Conservation (phyloP, 2,329 filamentous ascomycete species). For the Paecilomyces niveus region DNA sequence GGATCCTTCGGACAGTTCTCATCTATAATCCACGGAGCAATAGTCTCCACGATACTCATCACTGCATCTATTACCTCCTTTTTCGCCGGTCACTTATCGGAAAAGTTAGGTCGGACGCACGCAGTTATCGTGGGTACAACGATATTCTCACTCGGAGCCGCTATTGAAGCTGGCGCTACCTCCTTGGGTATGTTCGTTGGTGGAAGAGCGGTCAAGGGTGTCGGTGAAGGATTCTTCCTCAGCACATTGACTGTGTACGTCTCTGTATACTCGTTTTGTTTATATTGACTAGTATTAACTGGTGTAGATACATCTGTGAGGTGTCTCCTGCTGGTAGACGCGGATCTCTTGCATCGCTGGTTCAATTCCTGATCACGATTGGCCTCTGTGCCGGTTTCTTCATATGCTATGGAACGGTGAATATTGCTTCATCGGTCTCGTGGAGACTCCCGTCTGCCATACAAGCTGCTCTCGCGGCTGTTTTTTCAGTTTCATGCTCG, state of each 20-base stretch:
- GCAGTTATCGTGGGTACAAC: background rate
- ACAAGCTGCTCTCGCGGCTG: background rate
- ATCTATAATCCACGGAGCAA: slow-evolving; percentile 45
- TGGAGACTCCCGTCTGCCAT: slow-evolving; percentile 2
- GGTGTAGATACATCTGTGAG: background rate
- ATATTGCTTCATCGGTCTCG: background rate
- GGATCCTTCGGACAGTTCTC: slow-evolving; percentile 42
- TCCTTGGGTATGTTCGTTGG: slow-evolving; percentile 20
- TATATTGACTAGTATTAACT: background rate
- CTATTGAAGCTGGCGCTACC: slow-evolving; percentile 17
- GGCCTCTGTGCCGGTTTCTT: background rate
- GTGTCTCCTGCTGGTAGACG: background rate
- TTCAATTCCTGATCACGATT: background rate
- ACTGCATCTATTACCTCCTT: slow-evolving; percentile 48
- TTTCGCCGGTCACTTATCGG: slow-evolving; percentile 43
- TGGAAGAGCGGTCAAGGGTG: slow-evolving; percentile 17
- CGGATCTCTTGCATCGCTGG: background rate
- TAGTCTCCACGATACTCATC: slow-evolving; percentile 50
- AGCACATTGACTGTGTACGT: slow-evolving; percentile 57
- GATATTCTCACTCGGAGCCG: slow-evolving; percentile 11
- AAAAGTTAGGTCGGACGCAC: background rate
- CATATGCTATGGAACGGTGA: background rate
- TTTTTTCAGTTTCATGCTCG: background rate
- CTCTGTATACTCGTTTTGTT: slow-evolving; percentile 43
- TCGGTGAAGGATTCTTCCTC: slow-evolving; percentile 15